Base-by-base conservation (phyloP, 495 filamentous ascomycete genomes). In the Daldinia vernicosa region DNA sequence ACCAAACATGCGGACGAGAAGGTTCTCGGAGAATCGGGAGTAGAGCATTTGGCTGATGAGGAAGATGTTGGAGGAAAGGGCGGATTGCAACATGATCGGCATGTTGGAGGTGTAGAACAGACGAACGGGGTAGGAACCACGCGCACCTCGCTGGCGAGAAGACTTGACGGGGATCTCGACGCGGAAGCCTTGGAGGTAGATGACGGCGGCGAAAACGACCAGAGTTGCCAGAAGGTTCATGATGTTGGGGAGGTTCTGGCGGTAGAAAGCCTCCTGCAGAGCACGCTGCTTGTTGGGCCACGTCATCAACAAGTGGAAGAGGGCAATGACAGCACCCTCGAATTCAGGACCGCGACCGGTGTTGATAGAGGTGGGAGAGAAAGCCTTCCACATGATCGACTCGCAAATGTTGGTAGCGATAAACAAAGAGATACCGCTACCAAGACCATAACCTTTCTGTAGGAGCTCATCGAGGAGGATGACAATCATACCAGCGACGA, bases 321-420 rank as follows among this genome's bases (percentile, higher is more conserved):
- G 89, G 66, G 96, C 96, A 79, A 99, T 97, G 76, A 99, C 93
- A 59, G 96, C 96, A 80, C 96, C 96, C 85, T 99, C 96, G 79
- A 98, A 99, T 83, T 99, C 96, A 75, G 96, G 96, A 58, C 96
- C 96, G 86, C 96, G 93, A 68, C 96, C 96, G 65, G 96, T 98
- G 86, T 99, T 99, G 84, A 99, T 97, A 77, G 95, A 98, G 15
- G 96, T 99, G 28, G 96, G 96, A 60, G 94, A 97, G 86, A 98
- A 98, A 19, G 96, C 96, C 86, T 97, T 97, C 96, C 96, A 99
- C 81, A 99, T 90, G 80, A 99, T 99, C 35, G 94, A 97, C 84
- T 99, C 96, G 90, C 96, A 99, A 84, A 99, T 98, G 88, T 98
- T 98, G 85, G 96, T 99, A 61, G 96, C 96, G 79, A 99, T 99